phyloP scores from a whole-genome alignment of 1,139 yeast genomes.

The Wickerhamomyces sp. region DNA sequence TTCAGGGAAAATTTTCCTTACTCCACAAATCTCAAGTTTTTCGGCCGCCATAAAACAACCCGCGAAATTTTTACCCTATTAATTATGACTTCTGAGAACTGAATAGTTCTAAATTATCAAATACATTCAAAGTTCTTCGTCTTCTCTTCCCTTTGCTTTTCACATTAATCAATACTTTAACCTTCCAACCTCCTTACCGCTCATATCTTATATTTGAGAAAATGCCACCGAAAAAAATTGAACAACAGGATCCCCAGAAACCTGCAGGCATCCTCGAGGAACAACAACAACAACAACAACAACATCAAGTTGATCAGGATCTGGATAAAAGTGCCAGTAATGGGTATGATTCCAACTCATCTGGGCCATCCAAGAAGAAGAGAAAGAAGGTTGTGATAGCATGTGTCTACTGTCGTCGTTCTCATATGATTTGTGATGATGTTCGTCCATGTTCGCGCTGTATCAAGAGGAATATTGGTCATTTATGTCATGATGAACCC shows the following conservation, averaged over 20 bases:
- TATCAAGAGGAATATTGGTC: conserved; percentile 82
- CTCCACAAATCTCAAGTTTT: conserved; percentile 2
- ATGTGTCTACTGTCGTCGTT: conserved; percentile 87
- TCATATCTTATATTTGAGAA: not conserved
- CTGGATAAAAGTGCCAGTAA: not conserved
- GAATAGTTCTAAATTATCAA: too few relatives aligned
- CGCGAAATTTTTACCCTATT: not conserved
- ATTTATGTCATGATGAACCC: conserved; percentile 75
- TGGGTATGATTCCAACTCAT: not conserved
- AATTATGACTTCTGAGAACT: too few relatives aligned
- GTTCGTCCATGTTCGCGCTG: conserved; percentile 85
- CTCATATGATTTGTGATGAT: conserved; percentile 93
- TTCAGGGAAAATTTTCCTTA: not conserved
- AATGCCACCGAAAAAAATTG: not conserved
- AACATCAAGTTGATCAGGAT: conserved; percentile 3
- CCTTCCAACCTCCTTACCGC: not conserved
- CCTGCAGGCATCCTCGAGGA: too few relatives aligned
- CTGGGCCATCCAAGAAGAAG: conserved; percentile 22
- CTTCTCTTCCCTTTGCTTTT: too few relatives aligned
- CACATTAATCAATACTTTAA: too few relatives aligned
- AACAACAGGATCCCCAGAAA: too few relatives aligned
- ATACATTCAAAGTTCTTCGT: too few relatives aligned
- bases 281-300: not conserved
- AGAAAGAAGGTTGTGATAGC: conserved; percentile 53
- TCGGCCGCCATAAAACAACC: not conserved